Conservation (phyloP, 768 basidiomycete genomes). For the Tricholoma bakamatsutake region DNA sequence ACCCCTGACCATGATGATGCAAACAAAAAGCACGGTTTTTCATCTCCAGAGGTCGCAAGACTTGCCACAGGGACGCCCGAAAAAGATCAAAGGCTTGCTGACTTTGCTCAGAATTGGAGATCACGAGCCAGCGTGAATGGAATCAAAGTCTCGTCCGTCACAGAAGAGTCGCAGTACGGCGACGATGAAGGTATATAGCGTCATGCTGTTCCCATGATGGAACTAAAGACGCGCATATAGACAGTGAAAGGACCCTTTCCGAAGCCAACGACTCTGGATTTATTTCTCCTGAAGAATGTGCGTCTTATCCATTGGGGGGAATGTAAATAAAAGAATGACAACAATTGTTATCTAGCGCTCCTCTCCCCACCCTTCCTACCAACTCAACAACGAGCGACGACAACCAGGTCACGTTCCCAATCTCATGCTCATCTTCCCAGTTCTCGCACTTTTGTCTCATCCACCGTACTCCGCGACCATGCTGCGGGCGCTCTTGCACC, state of each 20-base stretch:
- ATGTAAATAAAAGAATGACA: slow-evolving; percentile 14
- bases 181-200: slow-evolving; percentile 41
- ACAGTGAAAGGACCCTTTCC: slow-evolving; percentile 42
- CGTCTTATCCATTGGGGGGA: slow-evolving; percentile 6
- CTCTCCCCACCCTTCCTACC: slow-evolving; percentile 57
- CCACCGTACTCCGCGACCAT: slow-evolving; percentile 22
- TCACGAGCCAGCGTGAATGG: slow-evolving; percentile 66
- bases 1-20: slow-evolving; percentile 49
- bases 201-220: slow-evolving; percentile 13
- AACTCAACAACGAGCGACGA: slow-evolving; percentile 26
- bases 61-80: slow-evolving; percentile 11
- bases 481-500: slow-evolving; percentile 19
- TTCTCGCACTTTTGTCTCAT: slow-evolving; percentile 30
- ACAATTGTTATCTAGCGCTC: slow-evolving; percentile 32
- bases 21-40: slow-evolving; percentile 36
- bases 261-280: slow-evolving; percentile 45
- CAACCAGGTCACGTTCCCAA: slow-evolving; percentile 50
- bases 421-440: slow-evolving; percentile 41
- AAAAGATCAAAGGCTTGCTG: slow-evolving; percentile 46
- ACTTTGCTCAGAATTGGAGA: slow-evolving; percentile 67
- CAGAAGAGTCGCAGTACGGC: slow-evolving; percentile 42
- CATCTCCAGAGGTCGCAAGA: slow-evolving; percentile 39
- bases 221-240: slow-evolving; percentile 42
- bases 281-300: slow-evolving; percentile 46
- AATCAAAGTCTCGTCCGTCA: slow-evolving; percentile 52